Conservation (phyloP, 1,284 basidiomycete genomes). For the Coniophora puteana region DNA sequence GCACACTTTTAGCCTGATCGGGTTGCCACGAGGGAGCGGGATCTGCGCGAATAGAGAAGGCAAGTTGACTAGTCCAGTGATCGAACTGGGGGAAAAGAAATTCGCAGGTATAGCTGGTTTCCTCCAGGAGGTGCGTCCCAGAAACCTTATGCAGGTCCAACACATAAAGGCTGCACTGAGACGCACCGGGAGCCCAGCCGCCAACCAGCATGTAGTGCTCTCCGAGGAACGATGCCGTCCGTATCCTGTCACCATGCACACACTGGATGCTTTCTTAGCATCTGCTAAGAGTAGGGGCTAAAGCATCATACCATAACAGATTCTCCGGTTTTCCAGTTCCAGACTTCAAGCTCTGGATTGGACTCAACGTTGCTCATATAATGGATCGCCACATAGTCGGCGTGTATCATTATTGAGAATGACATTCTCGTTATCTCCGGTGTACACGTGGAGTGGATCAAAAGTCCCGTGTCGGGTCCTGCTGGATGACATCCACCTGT, state of each 20-base stretch:
- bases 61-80: slow-evolving; percentile 21
- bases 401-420: too few relatives aligned
- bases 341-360: slow-evolving; percentile 47
- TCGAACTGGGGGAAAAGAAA: slow-evolving; percentile 39
- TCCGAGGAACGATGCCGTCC: slow-evolving; percentile 45
- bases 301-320: slow-evolving; percentile 39
- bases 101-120: slow-evolving; percentile 30
- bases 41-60: slow-evolving; percentile 51
- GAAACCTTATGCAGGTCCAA: slow-evolving; percentile 26
- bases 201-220: slow-evolving; percentile 37
- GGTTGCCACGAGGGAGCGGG: slow-evolving; percentile 46
- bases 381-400: slow-evolving; percentile 44
- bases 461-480: slow-evolving; percentile 32
- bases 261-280: too few relatives aligned
- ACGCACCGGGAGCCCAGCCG: slow-evolving; percentile 12
- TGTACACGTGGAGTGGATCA: too few relatives aligned
- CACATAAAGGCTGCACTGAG: slow-evolving; percentile 26
- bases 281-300: neutral
- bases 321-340: slow-evolving; percentile 57
- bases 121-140: too few relatives aligned
- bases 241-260: slow-evolving; percentile 31
- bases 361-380: slow-evolving; percentile 28
- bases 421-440: too few relatives aligned
- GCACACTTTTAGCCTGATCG: slow-evolving; percentile 29
- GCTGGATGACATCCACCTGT: slow-evolving; percentile 45